These are phyloP conservation scores for Aspergillus fijiensis DNA, from an alignment of 2,329 filamentous ascomycete species.

Conservation along the genomic window DNA sequence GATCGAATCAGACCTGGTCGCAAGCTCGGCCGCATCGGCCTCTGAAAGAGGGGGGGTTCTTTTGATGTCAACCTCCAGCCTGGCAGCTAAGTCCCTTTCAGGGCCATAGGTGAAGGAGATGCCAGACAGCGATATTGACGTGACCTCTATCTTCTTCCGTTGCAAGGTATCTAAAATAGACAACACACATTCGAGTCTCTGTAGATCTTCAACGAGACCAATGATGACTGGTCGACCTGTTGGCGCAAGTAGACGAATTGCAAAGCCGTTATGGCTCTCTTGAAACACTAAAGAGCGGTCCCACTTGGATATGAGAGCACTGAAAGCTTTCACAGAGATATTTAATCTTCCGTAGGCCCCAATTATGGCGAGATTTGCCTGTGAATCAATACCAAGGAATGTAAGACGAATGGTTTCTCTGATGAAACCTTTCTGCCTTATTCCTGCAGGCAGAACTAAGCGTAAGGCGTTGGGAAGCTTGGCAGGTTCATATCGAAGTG, in stretches of 20 bases:
- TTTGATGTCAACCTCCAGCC: constrained; percentile 32
- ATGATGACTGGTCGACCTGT: constrained; percentile 37
- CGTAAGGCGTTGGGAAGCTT: constrained; percentile 33
- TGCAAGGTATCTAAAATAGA: constrained; percentile 37
- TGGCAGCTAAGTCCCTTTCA: constrained; percentile 29
- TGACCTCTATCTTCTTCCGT: constrained; percentile 32
- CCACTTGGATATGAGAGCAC: constrained; percentile 26
- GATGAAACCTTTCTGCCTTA: constrained; percentile 30
- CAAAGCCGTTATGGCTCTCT: constrained; percentile 35
- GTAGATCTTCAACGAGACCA: constrained; percentile 37
- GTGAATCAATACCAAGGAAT: constrained; percentile 40
- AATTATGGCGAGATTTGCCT: constrained; percentile 32
- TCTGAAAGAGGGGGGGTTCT: constrained; percentile 18
- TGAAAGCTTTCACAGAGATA: constrained; percentile 27
- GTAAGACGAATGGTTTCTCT: constrained; percentile 38
- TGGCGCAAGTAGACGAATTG: constrained; percentile 38
- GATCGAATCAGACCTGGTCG: constrained; percentile 25
- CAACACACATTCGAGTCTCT: constrained; percentile 40
- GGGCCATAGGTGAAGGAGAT: constrained; percentile 38
- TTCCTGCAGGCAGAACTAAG: constrained; percentile 27
- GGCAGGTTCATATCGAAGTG: constrained; percentile 32
- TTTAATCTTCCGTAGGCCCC: constrained; percentile 38
- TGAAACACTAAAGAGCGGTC: constrained; percentile 37
- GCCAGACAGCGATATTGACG: constrained; percentile 36
- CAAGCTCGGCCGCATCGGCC: constrained; percentile 23